Evolutionary conservation across 768 basidiomycete species (phyloP).

Genomic region (Podaxis sp.): DNA sequence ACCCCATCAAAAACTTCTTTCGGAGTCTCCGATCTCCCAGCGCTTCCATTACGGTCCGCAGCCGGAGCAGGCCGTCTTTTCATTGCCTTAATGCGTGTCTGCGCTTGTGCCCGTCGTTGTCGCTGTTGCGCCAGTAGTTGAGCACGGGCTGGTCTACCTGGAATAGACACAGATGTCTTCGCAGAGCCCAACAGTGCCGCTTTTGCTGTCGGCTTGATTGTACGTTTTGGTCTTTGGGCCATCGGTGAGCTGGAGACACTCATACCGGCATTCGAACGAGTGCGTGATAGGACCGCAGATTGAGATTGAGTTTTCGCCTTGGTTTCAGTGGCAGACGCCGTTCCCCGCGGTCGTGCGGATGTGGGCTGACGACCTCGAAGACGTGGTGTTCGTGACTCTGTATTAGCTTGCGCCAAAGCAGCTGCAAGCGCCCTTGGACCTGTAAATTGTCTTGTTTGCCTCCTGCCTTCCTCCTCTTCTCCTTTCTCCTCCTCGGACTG

Average conservation of each 20-base stretch:
- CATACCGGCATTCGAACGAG: background rate
- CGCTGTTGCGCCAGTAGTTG: background rate
- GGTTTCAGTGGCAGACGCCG: background rate
- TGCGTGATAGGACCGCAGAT: background rate
- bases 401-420: conserved; percentile 4
- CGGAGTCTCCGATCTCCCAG: background rate
- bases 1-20: conserved; percentile 11
- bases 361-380: background rate
- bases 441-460: background rate
- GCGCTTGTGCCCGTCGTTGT: background rate
- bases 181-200: background rate
- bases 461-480: background rate
- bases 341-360: background rate
- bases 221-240: background rate
- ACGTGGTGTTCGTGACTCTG: background rate
- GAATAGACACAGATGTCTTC: background rate
- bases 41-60: background rate
- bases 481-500: background rate
- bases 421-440: conserved; percentile 2
- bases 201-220: conserved; percentile 2
- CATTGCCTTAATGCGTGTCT: background rate
- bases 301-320: background rate
- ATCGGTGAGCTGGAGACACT: background rate
- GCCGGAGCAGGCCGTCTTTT: background rate
- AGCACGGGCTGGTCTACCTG: background rate